phyloP scores from a whole-genome alignment of 2,329 filamentous ascomycete genomes.

The Hansfordia pulvinata region DNA sequence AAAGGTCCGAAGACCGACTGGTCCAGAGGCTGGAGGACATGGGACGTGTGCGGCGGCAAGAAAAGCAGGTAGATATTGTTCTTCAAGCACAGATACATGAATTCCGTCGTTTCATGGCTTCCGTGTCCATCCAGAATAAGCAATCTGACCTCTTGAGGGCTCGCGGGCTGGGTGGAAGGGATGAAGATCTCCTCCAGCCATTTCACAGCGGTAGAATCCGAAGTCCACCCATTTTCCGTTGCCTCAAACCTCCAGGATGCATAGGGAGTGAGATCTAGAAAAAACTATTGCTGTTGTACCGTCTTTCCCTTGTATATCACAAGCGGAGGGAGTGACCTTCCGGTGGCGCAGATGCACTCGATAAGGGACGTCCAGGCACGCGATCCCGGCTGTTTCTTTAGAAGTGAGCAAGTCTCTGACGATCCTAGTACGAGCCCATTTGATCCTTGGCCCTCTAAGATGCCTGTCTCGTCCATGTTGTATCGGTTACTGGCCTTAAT shows the following conservation, averaged over 20 bases:
- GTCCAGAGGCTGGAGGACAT: conserved; percentile 9
- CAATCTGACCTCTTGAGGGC: conserved; percentile 2
- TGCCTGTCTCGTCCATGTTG: conserved; percentile 5
- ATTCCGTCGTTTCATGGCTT: conserved; percentile 7
- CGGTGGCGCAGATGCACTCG: conserved; percentile 7
- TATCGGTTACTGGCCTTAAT: too few species aligned
- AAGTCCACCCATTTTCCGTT: conserved; percentile 9
- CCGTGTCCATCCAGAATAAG: conserved; percentile 8
- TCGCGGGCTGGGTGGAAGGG: conserved; percentile 2
- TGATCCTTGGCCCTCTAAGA: conserved; percentile 2
- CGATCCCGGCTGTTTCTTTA: conserved; percentile 4
- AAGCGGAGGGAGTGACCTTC: conserved; percentile 3
- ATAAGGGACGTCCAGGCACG: conserved; percentile 8
- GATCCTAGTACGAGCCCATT: conserved; percentile 5
- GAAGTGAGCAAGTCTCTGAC: conserved; percentile 1
- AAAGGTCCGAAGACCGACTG: conserved; percentile 2
- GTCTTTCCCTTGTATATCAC: conserved; percentile 10
- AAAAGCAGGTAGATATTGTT: conserved; percentile 9
- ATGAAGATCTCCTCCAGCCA: conserved; percentile 9
- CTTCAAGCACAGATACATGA: conserved; percentile 7
- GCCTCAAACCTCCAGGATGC: conserved; percentile 7
- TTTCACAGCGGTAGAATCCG: conserved; percentile 6
- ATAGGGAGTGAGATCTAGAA: conserved; percentile 3
- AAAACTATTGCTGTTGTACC: conserved; percentile 9
- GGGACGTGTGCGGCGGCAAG: conserved; percentile 10